Percentiles rank a stretch among this genome's conserved stretches.
Evolutionary conservation across 2,329 filamentous ascomycete genomes (phyloP).

Genomic region (Cylindrodendrum hubeiense): DNA sequence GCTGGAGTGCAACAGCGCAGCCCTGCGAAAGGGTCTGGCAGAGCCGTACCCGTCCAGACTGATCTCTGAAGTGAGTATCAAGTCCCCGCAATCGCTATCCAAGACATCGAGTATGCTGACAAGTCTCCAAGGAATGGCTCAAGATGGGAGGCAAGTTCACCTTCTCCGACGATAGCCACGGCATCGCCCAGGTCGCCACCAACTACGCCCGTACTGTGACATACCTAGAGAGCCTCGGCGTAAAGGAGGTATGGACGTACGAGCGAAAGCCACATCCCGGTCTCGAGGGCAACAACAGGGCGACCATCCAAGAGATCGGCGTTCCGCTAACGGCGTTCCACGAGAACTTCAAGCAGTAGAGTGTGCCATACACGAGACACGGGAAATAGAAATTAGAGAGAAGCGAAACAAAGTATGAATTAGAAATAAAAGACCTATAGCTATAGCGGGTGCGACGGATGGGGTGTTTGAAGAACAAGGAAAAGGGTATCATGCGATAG

Average conservation of each 20-base stretch:
- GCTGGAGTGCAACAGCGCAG: slow-evolving; percentile 91
- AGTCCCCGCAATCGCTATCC: not conserved
- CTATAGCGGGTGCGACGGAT: not conserved
- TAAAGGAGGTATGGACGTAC: slow-evolving; percentile 72
- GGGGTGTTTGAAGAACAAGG: slow-evolving; percentile 6
- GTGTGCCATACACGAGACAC: no score
- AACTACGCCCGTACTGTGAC: slow-evolving; percentile 80
- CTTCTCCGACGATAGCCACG: slow-evolving; percentile 95
- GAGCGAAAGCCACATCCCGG: slow-evolving; percentile 52
- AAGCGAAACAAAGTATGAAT: not conserved
- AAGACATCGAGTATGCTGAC: slow-evolving; percentile 3
- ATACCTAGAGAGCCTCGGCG: slow-evolving; percentile 76
- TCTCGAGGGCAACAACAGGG: slow-evolving; percentile 46
- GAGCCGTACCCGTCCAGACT: slow-evolving; percentile 89
- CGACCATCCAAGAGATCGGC: slow-evolving; percentile 56
- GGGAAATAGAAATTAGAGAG: not conserved
- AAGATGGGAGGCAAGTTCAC: slow-evolving; percentile 83
- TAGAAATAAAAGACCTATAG: not conserved
- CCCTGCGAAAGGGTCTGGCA: slow-evolving; percentile 86
- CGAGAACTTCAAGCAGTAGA: slow-evolving; percentile 40
- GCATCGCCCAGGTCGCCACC: slow-evolving; percentile 85
- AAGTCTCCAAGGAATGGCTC: slow-evolving; percentile 72
- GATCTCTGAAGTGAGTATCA: slow-evolving; percentile 76
- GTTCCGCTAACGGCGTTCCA: slow-evolving; percentile 58
- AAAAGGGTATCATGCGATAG: slow-evolving; percentile 42